phyloP scores from a whole-genome alignment of 2,329 filamentous ascomycete species.

The Thyridium curvatum region DNA sequence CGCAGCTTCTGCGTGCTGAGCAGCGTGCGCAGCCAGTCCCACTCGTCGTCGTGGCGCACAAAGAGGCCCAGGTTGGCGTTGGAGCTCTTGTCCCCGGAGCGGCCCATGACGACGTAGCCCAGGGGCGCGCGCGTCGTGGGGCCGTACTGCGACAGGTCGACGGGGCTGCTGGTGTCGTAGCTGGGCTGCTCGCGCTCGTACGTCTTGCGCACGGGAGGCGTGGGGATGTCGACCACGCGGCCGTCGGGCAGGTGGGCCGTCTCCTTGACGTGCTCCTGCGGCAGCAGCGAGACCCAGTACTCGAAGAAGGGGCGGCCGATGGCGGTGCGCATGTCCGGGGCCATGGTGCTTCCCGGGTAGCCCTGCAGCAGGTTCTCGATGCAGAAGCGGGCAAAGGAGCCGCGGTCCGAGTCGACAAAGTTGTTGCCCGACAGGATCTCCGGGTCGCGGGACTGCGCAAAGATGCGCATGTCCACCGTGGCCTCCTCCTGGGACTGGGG shows the following conservation, averaged over 20 bases:
- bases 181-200: slow-evolving; percentile 4
- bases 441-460: slow-evolving; percentile 15
- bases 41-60: slow-evolving; percentile 34
- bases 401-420: slow-evolving; percentile 18
- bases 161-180: slow-evolving; percentile 9
- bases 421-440: slow-evolving; percentile 10
- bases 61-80: slow-evolving; percentile 41
- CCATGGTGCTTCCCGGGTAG: slow-evolving; percentile 28
- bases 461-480: slow-evolving; percentile 9
- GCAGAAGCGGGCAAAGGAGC: slow-evolving; percentile 24
- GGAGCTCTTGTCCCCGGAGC: slow-evolving; percentile 34
- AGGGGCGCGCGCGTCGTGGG: slow-evolving; percentile 8
- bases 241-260: slow-evolving; percentile 13
- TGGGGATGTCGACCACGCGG: slow-evolving; percentile 8
- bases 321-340: slow-evolving; percentile 28
- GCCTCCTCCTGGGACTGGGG: slow-evolving; percentile 7
- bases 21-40: slow-evolving; percentile 34
- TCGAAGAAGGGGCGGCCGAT: slow-evolving; percentile 28
- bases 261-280: slow-evolving; percentile 14
- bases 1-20: slow-evolving; percentile 31
- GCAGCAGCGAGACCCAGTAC: slow-evolving; percentile 18
- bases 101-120: slow-evolving; percentile 26
- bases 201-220: neutral
- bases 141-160: slow-evolving; percentile 9
- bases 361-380: slow-evolving; percentile 31